Conservation (phyloP, 345 rosid genomes). For the Firmiana major region DNA sequence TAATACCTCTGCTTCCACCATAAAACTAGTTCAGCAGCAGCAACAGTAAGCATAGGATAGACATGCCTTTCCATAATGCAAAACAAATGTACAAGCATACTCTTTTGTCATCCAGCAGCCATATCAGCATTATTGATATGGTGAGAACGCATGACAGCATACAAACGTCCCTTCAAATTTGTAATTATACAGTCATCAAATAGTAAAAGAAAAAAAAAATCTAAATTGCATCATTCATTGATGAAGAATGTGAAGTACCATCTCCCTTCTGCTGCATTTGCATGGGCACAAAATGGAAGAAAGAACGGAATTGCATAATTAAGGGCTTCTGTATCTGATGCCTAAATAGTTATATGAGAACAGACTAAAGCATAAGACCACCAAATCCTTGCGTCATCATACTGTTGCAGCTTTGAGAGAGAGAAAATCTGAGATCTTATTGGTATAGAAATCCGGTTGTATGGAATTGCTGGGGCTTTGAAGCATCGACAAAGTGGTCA, state of each 20-base stretch:
- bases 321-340: not conserved
- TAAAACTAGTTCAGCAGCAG: no score
- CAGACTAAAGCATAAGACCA: not conserved
- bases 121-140: not conserved
- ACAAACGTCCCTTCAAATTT: not conserved
- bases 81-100: not conserved
- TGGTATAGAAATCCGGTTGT: constrained; percentile 87
- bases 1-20: no score
- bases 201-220: no score
- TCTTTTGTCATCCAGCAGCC: no score
- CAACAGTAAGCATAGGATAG: no score
- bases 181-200: not conserved
- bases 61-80: no score
- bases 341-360: not conserved
- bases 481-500: constrained; percentile 67
- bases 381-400: constrained; percentile 28
- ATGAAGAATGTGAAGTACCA: not conserved
- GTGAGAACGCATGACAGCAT: not conserved
- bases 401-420: constrained; percentile 67
- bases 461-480: constrained; percentile 66
- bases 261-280: not conserved
- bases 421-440: constrained; percentile 77
- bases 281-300: not conserved
- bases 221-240: not conserved
- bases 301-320: not conserved